These are phyloP conservation scores for Verticillium alfalfae DNA, from an alignment of 2,329 filamentous ascomycete genomes.

Conservation along the genomic window DNA sequence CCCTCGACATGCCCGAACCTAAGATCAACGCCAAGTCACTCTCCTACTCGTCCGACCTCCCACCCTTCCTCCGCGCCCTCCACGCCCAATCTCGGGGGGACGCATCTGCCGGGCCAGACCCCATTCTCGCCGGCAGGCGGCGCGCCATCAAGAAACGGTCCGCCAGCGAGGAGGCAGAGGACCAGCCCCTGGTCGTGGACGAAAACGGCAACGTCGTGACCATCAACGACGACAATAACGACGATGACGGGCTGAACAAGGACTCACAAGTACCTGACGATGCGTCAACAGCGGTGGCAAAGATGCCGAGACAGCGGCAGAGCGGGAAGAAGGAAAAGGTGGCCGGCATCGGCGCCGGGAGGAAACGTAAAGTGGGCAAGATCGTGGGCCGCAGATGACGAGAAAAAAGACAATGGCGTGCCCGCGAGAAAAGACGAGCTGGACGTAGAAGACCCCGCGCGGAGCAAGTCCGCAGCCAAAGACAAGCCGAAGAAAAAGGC, in stretches of 20 bases:
- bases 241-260: slow-evolving; percentile 12
- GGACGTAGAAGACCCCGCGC: slow-evolving; percentile 4
- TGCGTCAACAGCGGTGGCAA: slow-evolving; percentile 11
- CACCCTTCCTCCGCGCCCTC: slow-evolving; percentile 55
- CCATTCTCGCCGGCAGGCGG: slow-evolving; percentile 42
- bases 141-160: slow-evolving; percentile 49
- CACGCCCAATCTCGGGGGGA: slow-evolving; percentile 44
- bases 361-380: slow-evolving; percentile 52
- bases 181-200: slow-evolving; percentile 69
- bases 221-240: slow-evolving; percentile 33
- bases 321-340: slow-evolving; percentile 27
- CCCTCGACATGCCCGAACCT: slow-evolving; percentile 32
- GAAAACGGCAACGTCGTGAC: slow-evolving; percentile 62
- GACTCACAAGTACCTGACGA: slow-evolving; percentile 18
- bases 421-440: neutral
- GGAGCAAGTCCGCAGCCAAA: slow-evolving; percentile 2
- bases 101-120: slow-evolving; percentile 45
- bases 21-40: slow-evolving; percentile 70
- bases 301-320: slow-evolving; percentile 3
- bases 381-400: slow-evolving; percentile 32
- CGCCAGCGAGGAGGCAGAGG: slow-evolving; percentile 67
- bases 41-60: slow-evolving; percentile 54
- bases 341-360: slow-evolving; percentile 35
- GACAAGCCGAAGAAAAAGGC: slow-evolving; percentile 32
- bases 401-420: neutral